Base-by-base conservation (phyloP, 305 asterid genomes). In the Fraxinus floribunda region DNA sequence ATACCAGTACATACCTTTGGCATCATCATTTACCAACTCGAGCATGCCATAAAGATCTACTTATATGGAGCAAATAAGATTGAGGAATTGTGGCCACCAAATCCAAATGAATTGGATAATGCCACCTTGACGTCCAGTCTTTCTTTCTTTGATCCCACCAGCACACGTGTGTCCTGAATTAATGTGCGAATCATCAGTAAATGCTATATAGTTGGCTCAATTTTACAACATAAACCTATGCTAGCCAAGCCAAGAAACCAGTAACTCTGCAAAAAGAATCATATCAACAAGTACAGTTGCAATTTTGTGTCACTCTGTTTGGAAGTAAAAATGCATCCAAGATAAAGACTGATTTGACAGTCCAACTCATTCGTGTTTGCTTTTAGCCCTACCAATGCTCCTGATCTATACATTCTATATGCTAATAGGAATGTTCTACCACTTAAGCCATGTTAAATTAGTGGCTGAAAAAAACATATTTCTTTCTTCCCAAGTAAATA, bases 71-170 rank as follows among this genome's bases (percentile, higher is more conserved):
- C 94, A 74, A 95, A 95, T 82, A 95, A 86, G 80, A 95, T 93
- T 18, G 98, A 95, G 9, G 98, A 95, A 83, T 95, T 95, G 84
- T 95, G 98, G 78, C 98, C 98, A 71, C 98, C 98, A 83, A 95
- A 95, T 62, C 98, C 98, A 83, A 95, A 95, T 52, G 98, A 95
- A 85, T 95, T 95, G 29, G 98, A 95, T 89, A 95, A 77, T 30
- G 98, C 98, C 87, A 95, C 97, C 84, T 93, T 95, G 80, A 95
- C 44, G 77, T 89, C 88, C 81, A 95, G 83, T 83, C 87, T 87
- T 86, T 95, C 98, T 85, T 93, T 95, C 57, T 81, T 90, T 7
- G 96, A 87, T 35, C 98, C 97, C 83, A 93, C 95, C 82, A 95
- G 91, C 78, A 93, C 78, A 35, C 52, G 88, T 24, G 90, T 79